Evolutionary conservation across 768 basidiomycete genomes (phyloP).

Genomic region (Boletus speciosus): DNA sequence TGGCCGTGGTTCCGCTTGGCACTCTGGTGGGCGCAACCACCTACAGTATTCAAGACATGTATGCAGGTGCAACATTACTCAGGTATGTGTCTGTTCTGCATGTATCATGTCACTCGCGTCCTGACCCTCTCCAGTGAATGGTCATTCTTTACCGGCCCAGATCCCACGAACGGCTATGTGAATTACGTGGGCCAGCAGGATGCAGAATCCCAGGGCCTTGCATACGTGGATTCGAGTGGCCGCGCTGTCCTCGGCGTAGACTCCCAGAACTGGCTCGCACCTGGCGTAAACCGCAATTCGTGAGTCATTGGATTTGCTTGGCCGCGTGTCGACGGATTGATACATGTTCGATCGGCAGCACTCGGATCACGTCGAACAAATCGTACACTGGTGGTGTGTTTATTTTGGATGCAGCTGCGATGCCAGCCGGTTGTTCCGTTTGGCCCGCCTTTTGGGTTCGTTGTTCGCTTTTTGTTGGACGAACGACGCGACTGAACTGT

Average conservation of each 20-base stretch:
- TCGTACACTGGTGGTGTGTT: slow-evolving; percentile 60
- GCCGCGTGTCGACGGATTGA: not conserved
- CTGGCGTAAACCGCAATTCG: slow-evolving; percentile 54
- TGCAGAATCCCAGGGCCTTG: slow-evolving; percentile 50
- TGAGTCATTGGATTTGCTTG: slow-evolving; percentile 21
- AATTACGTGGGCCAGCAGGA: slow-evolving; percentile 48
- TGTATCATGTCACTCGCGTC: not conserved
- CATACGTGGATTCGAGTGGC: slow-evolving; percentile 53
- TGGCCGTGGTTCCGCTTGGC: slow-evolving; percentile 28
- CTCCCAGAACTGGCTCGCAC: slow-evolving; percentile 41
- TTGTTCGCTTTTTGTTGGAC: slow-evolving; percentile 3
- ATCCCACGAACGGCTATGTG: slow-evolving; percentile 72
- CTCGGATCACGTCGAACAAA: slow-evolving; percentile 54
- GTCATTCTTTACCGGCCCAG: slow-evolving; percentile 55
- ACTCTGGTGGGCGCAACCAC: slow-evolving; percentile 23
- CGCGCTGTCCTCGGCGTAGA: slow-evolving; percentile 61
- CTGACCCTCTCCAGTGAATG: slow-evolving; percentile 44
- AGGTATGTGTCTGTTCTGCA: slow-evolving; percentile 36
- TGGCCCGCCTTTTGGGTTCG: slow-evolving; percentile 57
- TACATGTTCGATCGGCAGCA: slow-evolving; percentile 32
- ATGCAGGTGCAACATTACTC: slow-evolving; percentile 50
- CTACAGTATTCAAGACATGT: slow-evolving; percentile 24
- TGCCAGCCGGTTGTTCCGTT: slow-evolving; percentile 66
- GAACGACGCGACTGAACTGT: not conserved
- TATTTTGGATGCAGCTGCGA: slow-evolving; percentile 63